Percentiles rank a stretch among this genome's conserved stretches.
phyloP scores from a whole-genome alignment of 176 grass and related monocot genomes.

The Musa troglodytarum region DNA sequence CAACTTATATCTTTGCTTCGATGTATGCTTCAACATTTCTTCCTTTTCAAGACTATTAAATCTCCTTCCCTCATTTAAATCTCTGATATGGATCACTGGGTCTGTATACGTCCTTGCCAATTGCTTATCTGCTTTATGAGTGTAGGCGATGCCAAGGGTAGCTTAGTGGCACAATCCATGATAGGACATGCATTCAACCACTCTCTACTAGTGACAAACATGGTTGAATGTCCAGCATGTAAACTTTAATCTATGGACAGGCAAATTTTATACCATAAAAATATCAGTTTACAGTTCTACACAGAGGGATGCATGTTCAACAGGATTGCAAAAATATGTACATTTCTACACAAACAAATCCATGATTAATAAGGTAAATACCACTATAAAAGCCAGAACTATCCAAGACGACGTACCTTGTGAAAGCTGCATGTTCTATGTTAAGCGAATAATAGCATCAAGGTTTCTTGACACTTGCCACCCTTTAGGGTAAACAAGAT shows the following conservation, averaged over 20 bases:
- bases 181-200: background rate
- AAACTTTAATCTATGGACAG: background rate
- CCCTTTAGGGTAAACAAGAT: constrained; percentile 75
- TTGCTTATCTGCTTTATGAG: too few species aligned
- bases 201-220: background rate
- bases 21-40: background rate
- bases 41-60: too few species aligned
- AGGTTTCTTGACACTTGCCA: constrained; percentile 63
- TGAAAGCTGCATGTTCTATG: constrained; percentile 29
- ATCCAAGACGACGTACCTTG: background rate
- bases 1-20: background rate
- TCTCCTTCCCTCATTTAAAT: too few species aligned
- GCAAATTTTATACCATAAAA: background rate
- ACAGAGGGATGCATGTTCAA: background rate
- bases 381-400: background rate
- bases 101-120: too few species aligned
- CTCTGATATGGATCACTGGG: too few species aligned
- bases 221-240: background rate
- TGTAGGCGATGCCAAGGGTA: too few species aligned
- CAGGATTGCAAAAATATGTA: background rate
- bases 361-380: background rate
- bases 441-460: constrained; percentile 66
- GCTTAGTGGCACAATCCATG: background rate
- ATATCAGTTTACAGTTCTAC: background rate
- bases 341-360: background rate